Conservation (phyloP, 305 asterid species). For the Fraxinus sp. region DNA sequence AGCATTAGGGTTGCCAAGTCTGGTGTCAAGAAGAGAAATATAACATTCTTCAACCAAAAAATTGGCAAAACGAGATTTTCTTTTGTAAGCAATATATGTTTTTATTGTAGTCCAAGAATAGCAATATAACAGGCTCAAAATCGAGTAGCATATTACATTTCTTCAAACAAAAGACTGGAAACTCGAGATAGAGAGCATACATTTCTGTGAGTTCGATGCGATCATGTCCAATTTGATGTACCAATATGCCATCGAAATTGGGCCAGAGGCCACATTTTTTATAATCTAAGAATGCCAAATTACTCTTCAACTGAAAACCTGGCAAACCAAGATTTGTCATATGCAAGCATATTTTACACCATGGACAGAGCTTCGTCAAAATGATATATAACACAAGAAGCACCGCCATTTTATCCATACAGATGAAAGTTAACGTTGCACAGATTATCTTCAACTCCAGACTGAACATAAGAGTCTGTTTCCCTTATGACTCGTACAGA, state of each 20-base stretch:
- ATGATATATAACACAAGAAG: background rate
- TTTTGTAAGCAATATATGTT: background rate
- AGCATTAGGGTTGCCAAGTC: background rate
- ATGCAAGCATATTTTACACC: background rate
- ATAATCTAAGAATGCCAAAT: background rate
- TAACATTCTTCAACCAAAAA: background rate
- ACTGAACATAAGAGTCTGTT: background rate
- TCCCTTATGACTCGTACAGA: background rate
- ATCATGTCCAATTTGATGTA: background rate
- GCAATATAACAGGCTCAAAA: background rate
- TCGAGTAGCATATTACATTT: background rate
- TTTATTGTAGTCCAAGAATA: background rate
- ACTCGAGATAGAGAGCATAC: background rate
- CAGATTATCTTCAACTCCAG: background rate
- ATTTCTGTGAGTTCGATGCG: background rate
- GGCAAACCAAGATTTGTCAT: background rate
- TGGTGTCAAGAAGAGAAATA: constrained; percentile 1
- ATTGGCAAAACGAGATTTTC: background rate
- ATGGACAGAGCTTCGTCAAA: background rate
- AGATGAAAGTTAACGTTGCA: background rate
- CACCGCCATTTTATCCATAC: background rate
- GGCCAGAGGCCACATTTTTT: background rate
- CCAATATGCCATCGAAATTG: background rate
- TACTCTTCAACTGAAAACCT: background rate
- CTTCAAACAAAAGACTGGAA: background rate